Evolutionary conservation across 2,329 filamentous ascomycete species (phyloP), one percentile per base, ranked within the genome.

Genomic region (Curvularia hawaiiensis): DNA sequence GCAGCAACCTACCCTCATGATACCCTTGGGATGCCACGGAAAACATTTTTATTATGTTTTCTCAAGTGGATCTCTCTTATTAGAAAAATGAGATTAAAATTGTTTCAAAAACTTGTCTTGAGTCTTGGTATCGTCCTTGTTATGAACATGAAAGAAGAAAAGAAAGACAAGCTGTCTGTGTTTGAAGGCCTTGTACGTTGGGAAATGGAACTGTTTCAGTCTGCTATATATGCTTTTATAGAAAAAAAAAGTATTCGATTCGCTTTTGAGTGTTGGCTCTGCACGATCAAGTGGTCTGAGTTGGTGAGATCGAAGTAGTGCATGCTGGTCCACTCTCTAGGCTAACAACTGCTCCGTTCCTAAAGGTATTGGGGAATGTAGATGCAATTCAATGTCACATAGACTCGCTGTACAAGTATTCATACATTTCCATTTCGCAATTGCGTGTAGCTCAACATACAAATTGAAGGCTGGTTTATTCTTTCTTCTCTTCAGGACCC

Each of bases 401-500:
- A 41, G 20, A 44, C 45, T 33, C 12, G 24, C 7, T 22, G 31
- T 38, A 26, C 30, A 31, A 48, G 31, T 48, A 38, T 48, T 48
- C 14, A 35, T 48, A 48, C 46, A 48, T 48, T 38, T 48, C 30
- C 30, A 35, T 28, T 40, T 35, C 20, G 22, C 35, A 50, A 30
- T 20, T 16, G 9, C 18, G 30, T n/a, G 30, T 30, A 20, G 2
- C 12, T 24, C 9, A 31, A 12, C 30, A 44, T 44, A 54, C 26
- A 54, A 20, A 26, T 14, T 16, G 30, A 47, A 18, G 5, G 45
- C 48, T 38, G 11, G 18, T 26, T 12, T 63, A 59, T 28, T 57
- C 59, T 54, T 59, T 63, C 53, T 67, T 62, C 43, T 70, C 59
- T 28, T 64, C 58, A 30, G 68, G 62, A 1, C 61, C 60, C 44